These are phyloP conservation scores for Fusarium oxysporum DNA, from an alignment of 2,329 filamentous ascomycete species.

Conservation along the genomic window DNA sequence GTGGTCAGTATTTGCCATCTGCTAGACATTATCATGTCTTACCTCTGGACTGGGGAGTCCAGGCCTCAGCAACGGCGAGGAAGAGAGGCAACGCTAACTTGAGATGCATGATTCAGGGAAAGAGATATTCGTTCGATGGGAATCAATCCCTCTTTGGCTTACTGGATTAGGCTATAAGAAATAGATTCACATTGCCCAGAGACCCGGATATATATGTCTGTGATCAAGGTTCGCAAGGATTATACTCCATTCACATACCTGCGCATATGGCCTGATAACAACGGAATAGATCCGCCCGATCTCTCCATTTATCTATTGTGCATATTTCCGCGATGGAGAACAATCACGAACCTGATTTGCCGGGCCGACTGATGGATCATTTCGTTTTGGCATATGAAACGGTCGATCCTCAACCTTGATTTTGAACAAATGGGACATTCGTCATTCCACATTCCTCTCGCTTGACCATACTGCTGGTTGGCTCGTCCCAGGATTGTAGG, in stretches of 20 bases:
- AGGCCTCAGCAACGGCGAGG: background rate
- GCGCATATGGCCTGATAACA: background rate
- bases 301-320: background rate
- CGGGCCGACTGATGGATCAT: background rate
- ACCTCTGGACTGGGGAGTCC: conserved; percentile 24
- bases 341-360: background rate
- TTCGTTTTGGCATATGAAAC: conserved; percentile 3
- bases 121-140: too few species aligned
- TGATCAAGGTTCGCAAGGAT: background rate
- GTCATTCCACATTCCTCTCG: background rate
- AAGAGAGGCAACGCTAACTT: background rate
- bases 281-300: background rate
- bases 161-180: too few species aligned
- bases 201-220: background rate
- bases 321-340: background rate
- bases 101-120: background rate
- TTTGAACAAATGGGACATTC: background rate
- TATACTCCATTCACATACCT: background rate
- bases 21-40: too few species aligned
- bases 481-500: background rate
- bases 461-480: background rate
- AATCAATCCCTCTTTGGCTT: too few species aligned
- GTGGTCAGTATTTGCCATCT: too few species aligned
- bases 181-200: too few species aligned
- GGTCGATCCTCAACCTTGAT: background rate